Base-by-base conservation (phyloP, 2,329 filamentous ascomycete species). In the Neurospora crassa region DNA sequence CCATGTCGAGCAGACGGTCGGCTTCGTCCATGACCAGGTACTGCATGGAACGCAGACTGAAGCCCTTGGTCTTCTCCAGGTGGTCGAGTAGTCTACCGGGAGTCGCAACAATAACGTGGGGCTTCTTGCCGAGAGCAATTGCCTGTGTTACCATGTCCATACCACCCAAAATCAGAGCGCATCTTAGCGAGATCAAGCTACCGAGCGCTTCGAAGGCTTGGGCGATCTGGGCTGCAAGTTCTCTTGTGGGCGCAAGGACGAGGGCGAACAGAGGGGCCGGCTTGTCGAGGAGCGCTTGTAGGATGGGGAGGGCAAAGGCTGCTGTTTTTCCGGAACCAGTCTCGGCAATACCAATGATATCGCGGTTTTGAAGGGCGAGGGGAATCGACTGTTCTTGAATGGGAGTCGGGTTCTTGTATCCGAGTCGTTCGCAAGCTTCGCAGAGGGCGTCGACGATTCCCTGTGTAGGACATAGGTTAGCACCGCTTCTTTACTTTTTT, bases 281-380 rank as follows among this genome's bases (percentile, higher is more conserved):
- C 76, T 94, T 93, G 71, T 96, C 92, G 82, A 98, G 91, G 1
- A 99, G 88, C 2, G 92, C 90, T 80, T 97, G 94, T 2, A 99
- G 87, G 47, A 99, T 96, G 0, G 96, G 96, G 2, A 99, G 84
- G 0, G 93, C 94, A 79, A 98, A 99, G 0, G 96, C 94, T 7
- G 94, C 95, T 0, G 96, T 98, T 84, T 98, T 99, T 82, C 96
- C 96, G 78, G 90, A 94, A 76, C 96, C 96, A 0, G 96, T 99
- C 82, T 99, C 95, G 41, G 96, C 96, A 69, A 98, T 86, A 59
- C 94, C 96, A 76, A 99, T 97, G 42, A 98, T 85, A 80, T 98
- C 96, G 77, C 93, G 89, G 69, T 91, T 90, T 77, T 92, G 82
- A 4, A 97, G 85, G 43, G 94, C 94, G 69, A 87, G 80, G 0